These are phyloP conservation scores for Sclerotinia trifoliorum DNA, from an alignment of 2,329 filamentous ascomycete species.

Conservation along the genomic window DNA sequence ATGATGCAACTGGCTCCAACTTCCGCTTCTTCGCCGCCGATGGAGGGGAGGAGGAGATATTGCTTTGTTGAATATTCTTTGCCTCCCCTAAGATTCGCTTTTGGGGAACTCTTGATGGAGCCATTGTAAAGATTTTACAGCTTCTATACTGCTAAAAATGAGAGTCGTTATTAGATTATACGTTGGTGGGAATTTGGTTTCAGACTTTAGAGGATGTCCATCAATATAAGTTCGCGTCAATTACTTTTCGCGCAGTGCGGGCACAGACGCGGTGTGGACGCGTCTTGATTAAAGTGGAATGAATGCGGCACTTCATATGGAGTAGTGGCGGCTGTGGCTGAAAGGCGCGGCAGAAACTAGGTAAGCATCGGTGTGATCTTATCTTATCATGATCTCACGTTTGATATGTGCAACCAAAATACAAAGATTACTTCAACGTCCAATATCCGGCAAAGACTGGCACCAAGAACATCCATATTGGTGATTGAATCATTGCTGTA, in stretches of 20 bases:
- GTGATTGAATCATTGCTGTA: neutral
- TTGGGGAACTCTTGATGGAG: constrained; percentile 54
- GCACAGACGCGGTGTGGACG: constrained; percentile 23
- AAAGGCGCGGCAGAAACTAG: neutral
- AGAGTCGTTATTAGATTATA: neutral
- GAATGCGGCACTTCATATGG: no score
- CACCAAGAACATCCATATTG: neutral
- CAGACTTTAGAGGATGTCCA: neutral
- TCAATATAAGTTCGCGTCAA: constrained; percentile 19
- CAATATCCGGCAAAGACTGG: neutral
- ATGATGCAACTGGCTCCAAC: constrained; percentile 59
- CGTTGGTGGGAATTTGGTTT: neutral
- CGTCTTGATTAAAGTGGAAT: constrained; percentile 24
- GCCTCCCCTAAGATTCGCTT: constrained; percentile 72
- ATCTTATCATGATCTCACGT: neutral
- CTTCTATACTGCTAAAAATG: constrained; percentile 15
- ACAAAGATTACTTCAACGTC: no score
- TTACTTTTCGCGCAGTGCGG: constrained; percentile 11
- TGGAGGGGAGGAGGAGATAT: constrained; percentile 52
- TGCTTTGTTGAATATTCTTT: constrained; percentile 55
- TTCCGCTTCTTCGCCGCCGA: constrained; percentile 72
- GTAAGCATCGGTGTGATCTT: neutral
- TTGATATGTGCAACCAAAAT: no score
- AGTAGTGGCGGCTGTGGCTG: neutral
- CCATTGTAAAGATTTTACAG: constrained; percentile 32